Conservation (phyloP, 1,284 basidiomycete species). For the Boletus semigastroideus region DNA sequence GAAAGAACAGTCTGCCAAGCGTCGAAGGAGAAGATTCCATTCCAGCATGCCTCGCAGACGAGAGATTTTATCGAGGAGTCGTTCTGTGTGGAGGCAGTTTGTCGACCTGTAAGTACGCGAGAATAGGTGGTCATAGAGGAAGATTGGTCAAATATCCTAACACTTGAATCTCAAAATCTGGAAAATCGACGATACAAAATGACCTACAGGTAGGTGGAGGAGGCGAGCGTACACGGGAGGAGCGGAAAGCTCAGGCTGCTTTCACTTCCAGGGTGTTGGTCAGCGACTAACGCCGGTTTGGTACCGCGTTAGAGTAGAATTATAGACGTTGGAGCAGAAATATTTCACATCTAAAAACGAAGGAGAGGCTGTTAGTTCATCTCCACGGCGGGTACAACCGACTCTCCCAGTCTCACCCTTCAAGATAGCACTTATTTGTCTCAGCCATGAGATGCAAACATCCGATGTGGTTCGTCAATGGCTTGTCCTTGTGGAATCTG, state of each 20-base stretch:
- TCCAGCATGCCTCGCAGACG: slow-evolving; percentile 1
- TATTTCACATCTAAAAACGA: no score
- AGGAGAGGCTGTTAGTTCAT: no score
- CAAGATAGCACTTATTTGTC: no score
- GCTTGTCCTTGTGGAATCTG: no score
- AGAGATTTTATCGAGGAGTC: neutral
- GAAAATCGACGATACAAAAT: neutral
- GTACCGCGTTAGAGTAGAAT: no score
- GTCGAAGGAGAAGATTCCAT: neutral
- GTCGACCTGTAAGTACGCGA: neutral
- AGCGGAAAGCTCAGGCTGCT: neutral
- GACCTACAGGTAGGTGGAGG: neutral
- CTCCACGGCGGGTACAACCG: no score
- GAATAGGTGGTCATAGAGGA: neutral
- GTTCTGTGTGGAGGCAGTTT: neutral
- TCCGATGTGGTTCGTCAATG: no score
- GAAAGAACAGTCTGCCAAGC: neutral
- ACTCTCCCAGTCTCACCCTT: no score
- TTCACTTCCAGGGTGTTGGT: neutral
- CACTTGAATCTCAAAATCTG: neutral
- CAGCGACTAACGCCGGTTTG: no score
- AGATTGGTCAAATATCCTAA: no score
- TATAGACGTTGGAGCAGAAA: no score
- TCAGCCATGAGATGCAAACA: no score
- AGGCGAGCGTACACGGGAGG: neutral